Evolutionary conservation across 1,139 yeast genomes (phyloP).

Genomic region (Blastobotrys indianensis): DNA sequence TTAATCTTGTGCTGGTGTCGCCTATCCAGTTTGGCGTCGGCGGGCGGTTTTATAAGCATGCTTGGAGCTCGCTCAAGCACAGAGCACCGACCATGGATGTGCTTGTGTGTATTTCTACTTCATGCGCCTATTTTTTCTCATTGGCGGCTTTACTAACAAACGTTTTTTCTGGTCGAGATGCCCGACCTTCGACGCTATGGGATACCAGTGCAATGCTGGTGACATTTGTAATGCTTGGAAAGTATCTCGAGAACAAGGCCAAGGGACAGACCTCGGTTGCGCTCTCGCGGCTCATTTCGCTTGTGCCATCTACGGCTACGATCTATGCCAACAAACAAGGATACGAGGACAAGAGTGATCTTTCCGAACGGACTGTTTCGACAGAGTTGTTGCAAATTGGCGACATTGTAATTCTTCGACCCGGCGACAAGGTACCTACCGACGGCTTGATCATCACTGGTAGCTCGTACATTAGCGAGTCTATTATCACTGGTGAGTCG

Average conservation of each 20-base stretch:
- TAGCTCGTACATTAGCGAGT: conserved; percentile 77
- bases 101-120: conserved; percentile 75
- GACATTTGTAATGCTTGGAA: conserved; percentile 79
- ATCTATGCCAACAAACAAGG: conserved; percentile 37
- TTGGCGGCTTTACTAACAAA: conserved; percentile 49
- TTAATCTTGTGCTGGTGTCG: conserved; percentile 57
- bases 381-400: conserved; percentile 71
- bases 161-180: conserved; percentile 31
- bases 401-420: conserved; percentile 71
- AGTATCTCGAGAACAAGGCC: conserved; percentile 85
- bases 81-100: conserved; percentile 95
- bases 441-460: conserved; percentile 82
- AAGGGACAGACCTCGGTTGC: conserved; percentile 93
- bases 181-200: conserved; percentile 64
- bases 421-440: conserved; percentile 87
- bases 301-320: conserved; percentile 73
- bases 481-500: conserved; percentile 87
- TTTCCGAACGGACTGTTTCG: conserved; percentile 40
- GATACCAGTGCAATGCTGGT: conserved; percentile 85
- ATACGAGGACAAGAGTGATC: conserved; percentile 8
- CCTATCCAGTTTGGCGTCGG: conserved; percentile 71
- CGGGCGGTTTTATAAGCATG: conserved; percentile 54
- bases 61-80: conserved; percentile 60
- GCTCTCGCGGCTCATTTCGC: conserved; percentile 66
- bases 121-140: conserved; percentile 73